Conservation (phyloP, 768 basidiomycete species). For the Glaciozyma antarctica region DNA sequence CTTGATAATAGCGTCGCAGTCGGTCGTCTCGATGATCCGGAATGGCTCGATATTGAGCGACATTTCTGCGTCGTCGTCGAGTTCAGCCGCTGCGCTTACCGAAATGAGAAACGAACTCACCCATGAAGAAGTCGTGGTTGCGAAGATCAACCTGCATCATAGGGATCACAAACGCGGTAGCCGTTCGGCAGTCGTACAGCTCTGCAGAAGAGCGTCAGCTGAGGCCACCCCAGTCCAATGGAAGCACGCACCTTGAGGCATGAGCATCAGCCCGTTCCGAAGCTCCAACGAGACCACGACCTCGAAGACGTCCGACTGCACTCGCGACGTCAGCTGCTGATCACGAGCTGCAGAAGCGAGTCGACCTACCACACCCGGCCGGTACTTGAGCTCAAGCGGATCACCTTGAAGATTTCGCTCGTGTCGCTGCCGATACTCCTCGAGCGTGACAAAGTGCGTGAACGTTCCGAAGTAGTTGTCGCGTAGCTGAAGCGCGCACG, state of each 20-base stretch:
- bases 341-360: neutral
- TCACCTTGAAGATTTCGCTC: constrained; percentile 61
- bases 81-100: too few species aligned
- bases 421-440: constrained; percentile 70
- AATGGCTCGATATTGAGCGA: constrained; percentile 62
- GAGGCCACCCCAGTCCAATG: fast-evolving
- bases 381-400: constrained; percentile 67
- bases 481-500: neutral
- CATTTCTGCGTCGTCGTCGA: constrained; percentile 49
- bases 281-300: constrained; percentile 47
- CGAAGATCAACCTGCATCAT: constrained; percentile 66
- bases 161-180: constrained; percentile 52
- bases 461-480: constrained; percentile 93
- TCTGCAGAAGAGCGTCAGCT: constrained; percentile 41
- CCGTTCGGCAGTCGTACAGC: constrained; percentile 39
- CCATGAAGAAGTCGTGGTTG: constrained; percentile 81
- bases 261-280: constrained; percentile 31
- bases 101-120: constrained; percentile 41
- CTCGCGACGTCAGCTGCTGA: neutral
- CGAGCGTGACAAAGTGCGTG: constrained; percentile 79
- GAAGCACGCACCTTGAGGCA: constrained; percentile 4
- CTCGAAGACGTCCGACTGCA: constrained; percentile 74
- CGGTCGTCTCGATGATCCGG: constrained; percentile 46
- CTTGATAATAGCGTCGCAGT: constrained; percentile 36
- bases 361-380: constrained; percentile 57